Evolutionary conservation across 371 early-diverging fungal genomes (phyloP), one percentile per base, ranked within the genome.

Genomic region (Mucor saturninus): DNA sequence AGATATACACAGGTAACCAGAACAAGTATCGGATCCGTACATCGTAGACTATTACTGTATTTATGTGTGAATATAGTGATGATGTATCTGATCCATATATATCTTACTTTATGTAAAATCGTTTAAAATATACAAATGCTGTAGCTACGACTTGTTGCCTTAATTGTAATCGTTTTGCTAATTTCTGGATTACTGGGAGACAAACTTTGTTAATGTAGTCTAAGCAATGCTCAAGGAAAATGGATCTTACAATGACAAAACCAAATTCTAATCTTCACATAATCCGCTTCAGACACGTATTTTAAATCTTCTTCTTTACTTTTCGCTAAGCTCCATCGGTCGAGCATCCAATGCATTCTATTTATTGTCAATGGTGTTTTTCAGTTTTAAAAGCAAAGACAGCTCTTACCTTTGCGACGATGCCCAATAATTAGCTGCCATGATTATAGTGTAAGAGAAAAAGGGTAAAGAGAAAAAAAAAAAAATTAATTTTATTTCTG

Each of bases 81-180:
- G 29, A 10, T 11, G 31, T 21, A 2, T 10, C 4, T 42, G 46
- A 11, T 45, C 15, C 13, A 10, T 42, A 10, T 28, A 2, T 35
- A 35, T 65, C 80, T 65, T 87, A 92, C 93, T 88, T 91, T 74
- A 89, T 77, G 71, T 93, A 95, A 69, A 94, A 95, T 21, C 97
- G 84, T 74, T 92, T 93, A 58, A 95, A 94, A 71, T 94, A 96
- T 0, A 92, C 90, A 43, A 87, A 76, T 2, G 94, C 94, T 4
- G 95, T 93, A 0, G 95, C 93, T 1, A 94, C 81, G 14, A 93
- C 89, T 56, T 92, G 93, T 68, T 96, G 95, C 40, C 93, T 74
- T 46, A 91, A 66, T 45, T 86, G 84, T 14, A 95, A 64, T 40
- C 85, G 73, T 57, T 89, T 89, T n/a, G 92, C 93, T 50, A 94